phyloP scores from a whole-genome alignment of 495 filamentous ascomycete species.

The Evernia prunastri region DNA sequence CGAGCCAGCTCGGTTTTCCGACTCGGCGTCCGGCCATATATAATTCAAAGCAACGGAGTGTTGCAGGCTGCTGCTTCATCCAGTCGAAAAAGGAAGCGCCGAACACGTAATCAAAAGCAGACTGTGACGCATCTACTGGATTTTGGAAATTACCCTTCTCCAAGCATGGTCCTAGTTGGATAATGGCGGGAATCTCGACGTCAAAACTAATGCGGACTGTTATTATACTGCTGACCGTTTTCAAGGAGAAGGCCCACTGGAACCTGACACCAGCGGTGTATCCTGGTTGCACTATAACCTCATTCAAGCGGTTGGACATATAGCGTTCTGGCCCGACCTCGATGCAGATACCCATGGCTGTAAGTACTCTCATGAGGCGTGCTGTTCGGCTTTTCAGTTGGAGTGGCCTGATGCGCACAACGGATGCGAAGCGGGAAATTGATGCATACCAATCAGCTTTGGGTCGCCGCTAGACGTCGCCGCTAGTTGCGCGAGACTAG shows the following conservation, averaged over 20 bases:
- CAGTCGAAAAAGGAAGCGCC: slow-evolving; percentile 27
- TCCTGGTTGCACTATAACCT: not conserved
- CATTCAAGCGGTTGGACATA: not conserved
- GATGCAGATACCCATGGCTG: slow-evolving; percentile 3
- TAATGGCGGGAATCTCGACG: not conserved
- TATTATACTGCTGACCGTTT: not conserved
- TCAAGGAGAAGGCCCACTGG: not conserved
- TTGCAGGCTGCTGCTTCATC: not conserved
- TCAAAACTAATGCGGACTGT: not conserved
- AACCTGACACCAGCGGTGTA: not conserved
- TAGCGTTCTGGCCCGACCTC: not conserved
- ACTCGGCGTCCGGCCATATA: slow-evolving; percentile 28
- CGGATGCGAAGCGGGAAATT: not conserved
- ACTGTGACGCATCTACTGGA: slow-evolving; percentile 28
- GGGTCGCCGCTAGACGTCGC: not conserved
- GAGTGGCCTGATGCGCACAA: not conserved
- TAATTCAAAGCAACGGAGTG: not conserved
- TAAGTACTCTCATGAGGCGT: slow-evolving; percentile 7
- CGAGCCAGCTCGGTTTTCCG: slow-evolving; percentile 36
- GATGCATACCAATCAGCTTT: not conserved
- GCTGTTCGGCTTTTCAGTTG: not conserved
- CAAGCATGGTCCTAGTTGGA: slow-evolving; percentile 25
- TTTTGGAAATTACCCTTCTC: slow-evolving; percentile 31
- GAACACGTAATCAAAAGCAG: slow-evolving; percentile 28
- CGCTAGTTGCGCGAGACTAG: not conserved